These are phyloP conservation scores for Lyophyllum decastes DNA, from an alignment of 768 basidiomycete species.

Conservation along the genomic window DNA sequence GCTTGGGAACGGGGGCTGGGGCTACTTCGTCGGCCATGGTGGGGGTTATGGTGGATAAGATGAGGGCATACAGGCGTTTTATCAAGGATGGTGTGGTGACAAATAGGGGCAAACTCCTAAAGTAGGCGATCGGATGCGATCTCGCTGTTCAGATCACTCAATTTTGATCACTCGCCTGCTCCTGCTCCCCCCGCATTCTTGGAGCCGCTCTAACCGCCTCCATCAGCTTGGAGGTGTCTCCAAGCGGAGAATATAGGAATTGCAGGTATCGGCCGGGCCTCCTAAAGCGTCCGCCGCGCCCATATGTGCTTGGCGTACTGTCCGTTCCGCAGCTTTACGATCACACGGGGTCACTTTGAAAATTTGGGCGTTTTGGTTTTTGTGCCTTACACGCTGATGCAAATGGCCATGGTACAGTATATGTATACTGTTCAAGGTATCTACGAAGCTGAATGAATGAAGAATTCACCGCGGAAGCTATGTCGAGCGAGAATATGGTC, in stretches of 20 bases:
- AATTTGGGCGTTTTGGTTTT: too few species aligned
- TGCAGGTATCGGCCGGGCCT: neutral
- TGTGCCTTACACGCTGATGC: too few species aligned
- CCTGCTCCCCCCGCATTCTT: neutral
- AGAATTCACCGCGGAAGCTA: too few species aligned
- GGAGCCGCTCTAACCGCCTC: neutral
- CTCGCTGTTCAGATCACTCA: neutral
- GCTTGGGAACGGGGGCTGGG: conserved; percentile 29
- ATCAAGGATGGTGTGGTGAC: neutral
- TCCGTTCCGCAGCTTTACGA: too few species aligned
- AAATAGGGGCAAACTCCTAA: conserved; percentile 15
- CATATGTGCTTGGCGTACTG: neutral
- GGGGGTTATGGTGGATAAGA: neutral
- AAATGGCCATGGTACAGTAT: too few species aligned
- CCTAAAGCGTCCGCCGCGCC: neutral
- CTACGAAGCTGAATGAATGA: too few species aligned
- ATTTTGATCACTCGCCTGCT: neutral
- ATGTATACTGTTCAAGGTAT: too few species aligned
- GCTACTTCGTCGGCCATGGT: conserved; percentile 8
- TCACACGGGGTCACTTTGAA: too few species aligned
- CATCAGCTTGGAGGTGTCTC: neutral
- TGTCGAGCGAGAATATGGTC: too few species aligned
- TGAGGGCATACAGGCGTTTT: conserved; percentile 3
- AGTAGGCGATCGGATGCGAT: neutral
- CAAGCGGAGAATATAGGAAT: too few species aligned